These are phyloP conservation scores for Wickerhamiella cacticola DNA, from an alignment of 805 yeast genomes.

Conservation along the genomic window DNA sequence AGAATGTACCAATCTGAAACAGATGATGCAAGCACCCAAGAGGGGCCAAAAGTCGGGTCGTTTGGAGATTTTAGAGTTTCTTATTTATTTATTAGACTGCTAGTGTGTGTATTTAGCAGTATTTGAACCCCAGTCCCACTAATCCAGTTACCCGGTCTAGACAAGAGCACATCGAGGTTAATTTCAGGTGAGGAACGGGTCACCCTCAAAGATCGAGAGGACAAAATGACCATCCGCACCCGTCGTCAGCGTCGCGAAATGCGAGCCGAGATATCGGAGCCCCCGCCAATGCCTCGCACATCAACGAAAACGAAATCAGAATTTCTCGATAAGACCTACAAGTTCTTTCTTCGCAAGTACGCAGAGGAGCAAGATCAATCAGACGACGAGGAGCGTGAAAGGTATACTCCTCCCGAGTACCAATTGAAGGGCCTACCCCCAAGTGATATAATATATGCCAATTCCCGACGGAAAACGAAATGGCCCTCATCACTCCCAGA, in stretches of 20 bases:
- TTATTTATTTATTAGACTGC: no score
- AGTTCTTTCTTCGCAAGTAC: neutral
- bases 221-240: conserved; percentile 2
- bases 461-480: neutral
- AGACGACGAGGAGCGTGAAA: conserved; percentile 24
- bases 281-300: conserved; percentile 3
- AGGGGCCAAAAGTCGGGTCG: neutral
- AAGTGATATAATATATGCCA: neutral
- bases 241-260: neutral
- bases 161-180: neutral
- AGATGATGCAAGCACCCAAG: neutral
- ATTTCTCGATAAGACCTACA: conserved; percentile 4
- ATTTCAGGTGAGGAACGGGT: neutral
- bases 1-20: neutral
- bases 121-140: neutral
- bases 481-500: conserved; percentile 8
- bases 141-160: conserved; percentile 1
- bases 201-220: neutral
- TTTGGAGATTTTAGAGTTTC: neutral
- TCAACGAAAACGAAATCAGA: neutral
- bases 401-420: conserved; percentile 20
- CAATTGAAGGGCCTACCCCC: neutral
- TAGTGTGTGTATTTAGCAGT: neutral
- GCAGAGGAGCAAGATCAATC: conserved; percentile 17
- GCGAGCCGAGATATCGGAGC: neutral